Evolutionary conservation across 768 basidiomycete species (phyloP), one percentile per base, ranked within the genome.

Genomic region (Cubamyces sp.): DNA sequence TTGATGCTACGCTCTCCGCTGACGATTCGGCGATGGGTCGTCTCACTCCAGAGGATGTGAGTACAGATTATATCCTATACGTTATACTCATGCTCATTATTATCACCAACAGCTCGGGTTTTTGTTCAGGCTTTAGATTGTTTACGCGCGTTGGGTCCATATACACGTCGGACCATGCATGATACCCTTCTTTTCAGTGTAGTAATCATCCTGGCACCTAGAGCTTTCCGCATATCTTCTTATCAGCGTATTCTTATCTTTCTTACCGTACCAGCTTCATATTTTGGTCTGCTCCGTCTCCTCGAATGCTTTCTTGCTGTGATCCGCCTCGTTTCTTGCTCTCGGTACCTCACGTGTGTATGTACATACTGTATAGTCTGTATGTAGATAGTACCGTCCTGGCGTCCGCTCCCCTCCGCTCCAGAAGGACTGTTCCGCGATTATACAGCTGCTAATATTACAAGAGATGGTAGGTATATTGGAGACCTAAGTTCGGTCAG

Each of bases 21-120:
- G 92, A 94, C 70, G 91, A 92, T 65, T 89, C 87, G 82, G 95
- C 96, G 0, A 94, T 98, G 91, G 96, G 96, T 23, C 86, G 94
- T 60, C 75, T 98, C 71, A 96, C 95, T 4, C 91, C 94, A 0
- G 92, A 88, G 68, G 90, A 91, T 64, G 76, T 78, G 64, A 66
- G 75, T 73, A 5, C 7, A 14, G n/a, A 5, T 41, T 12, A 28
- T 26, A 11, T 26, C 15, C 14, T 26, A 3, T 14, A 12, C n/a
- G 42, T 25, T 3, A 47, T 30, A 34, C 26, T 49, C 14, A 16
- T 49, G 7, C 23, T 16, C 23, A 15, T 16, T 23, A 7, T 3
- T 7, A 7, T 6, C 21, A 23, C 42, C 34, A 7, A 16, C 67
- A 86, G 84, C 77, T 87, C 59, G 74, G 82, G 9, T 86, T 87